Conservation (phyloP, 305 asterid genomes). For the Fraxinus ornus region DNA sequence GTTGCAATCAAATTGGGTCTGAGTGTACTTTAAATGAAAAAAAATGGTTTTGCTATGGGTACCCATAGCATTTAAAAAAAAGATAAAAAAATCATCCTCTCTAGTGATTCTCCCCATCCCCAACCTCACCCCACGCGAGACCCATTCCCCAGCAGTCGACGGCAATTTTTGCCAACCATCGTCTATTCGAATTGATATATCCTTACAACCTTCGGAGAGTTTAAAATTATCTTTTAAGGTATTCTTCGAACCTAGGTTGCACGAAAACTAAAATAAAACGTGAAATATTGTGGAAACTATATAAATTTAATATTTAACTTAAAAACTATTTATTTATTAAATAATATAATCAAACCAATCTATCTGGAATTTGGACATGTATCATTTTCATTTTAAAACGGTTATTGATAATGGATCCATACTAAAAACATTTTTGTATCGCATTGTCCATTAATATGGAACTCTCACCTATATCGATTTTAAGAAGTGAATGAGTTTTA, state of each 20-base stretch:
- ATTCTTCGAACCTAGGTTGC: background rate
- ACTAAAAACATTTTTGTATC: background rate
- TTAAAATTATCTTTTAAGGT: background rate
- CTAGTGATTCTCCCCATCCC: no score
- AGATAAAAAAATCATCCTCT: no score
- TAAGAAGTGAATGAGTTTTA: background rate
- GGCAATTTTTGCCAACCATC: background rate
- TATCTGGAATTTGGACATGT: background rate
- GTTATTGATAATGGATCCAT: background rate
- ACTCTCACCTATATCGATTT: background rate
- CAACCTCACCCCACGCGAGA: background rate
- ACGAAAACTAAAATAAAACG: no score
- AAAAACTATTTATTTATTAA: background rate
- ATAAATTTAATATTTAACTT: no score
- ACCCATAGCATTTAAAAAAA: no score
- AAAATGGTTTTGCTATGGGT: no score
- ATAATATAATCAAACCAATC: no score
- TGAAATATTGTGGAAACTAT: background rate
- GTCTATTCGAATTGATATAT: background rate
- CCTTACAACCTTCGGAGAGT: background rate
- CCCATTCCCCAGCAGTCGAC: background rate
- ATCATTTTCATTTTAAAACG: background rate
- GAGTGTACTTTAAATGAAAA: no score
- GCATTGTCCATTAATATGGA: background rate
- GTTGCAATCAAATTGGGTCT: no score